Conservation (phyloP, 2,329 filamentous ascomycete species). For the Phialocephala sp. region DNA sequence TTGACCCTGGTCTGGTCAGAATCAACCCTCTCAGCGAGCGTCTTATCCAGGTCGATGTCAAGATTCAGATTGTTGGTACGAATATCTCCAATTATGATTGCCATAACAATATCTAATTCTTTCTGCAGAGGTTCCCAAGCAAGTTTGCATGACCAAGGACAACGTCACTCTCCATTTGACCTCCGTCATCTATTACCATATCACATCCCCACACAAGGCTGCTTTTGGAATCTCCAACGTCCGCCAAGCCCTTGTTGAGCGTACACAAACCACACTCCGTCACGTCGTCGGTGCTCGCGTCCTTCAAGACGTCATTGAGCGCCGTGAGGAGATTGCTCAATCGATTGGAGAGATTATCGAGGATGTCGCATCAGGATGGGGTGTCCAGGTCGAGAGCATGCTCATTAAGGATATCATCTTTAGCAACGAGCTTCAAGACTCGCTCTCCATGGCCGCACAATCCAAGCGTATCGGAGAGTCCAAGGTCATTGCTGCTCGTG, state of each 20-base stretch:
- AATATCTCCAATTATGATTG: conserved; percentile 22
- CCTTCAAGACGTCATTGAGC: conserved; percentile 97
- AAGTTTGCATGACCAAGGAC: conserved; percentile 99
- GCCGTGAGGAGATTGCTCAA: conserved; percentile 93
- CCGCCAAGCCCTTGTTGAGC: conserved; percentile 93
- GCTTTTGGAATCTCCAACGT: conserved; percentile 97
- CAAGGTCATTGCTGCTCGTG: conserved; percentile 97
- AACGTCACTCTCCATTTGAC: conserved; percentile 94
- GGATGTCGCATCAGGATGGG: conserved; percentile 92
- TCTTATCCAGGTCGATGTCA: conserved; percentile 93
- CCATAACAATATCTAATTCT: conserved; percentile 14
- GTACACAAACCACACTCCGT: conserved; percentile 95
- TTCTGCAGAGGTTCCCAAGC: conserved; percentile 79
- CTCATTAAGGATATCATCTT: conserved; percentile 99
- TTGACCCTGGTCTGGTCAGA: conserved; percentile 96
- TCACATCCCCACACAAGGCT: conserved; percentile 92
- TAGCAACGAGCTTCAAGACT: conserved; percentile 92
- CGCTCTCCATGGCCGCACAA: conserved; percentile 96
- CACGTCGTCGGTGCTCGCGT: conserved; percentile 96
- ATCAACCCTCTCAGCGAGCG: conserved; percentile 94
- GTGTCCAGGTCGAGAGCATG: conserved; percentile 96
- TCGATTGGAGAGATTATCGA: conserved; percentile 98
- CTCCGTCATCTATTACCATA: conserved; percentile 99
- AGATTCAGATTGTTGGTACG: conserved; percentile 89
- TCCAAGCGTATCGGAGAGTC: conserved; percentile 97